Evolutionary conservation across 768 basidiomycete genomes (phyloP), one percentile per base, ranked within the genome.

Genomic region (Kwoniella shandongensis): DNA sequence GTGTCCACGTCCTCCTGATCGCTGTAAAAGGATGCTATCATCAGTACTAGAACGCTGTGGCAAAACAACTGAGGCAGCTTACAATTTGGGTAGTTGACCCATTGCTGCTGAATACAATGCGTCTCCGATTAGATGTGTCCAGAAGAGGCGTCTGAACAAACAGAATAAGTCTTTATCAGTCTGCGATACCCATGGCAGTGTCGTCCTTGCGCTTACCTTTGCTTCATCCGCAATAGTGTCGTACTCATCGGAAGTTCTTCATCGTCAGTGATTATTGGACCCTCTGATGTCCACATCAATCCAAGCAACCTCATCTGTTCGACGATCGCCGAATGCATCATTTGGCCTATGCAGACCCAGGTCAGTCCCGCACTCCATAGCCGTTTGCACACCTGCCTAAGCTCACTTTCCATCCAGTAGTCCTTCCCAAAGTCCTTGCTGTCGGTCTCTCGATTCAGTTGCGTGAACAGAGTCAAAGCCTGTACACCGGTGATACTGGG

Each of bases 401-500:
- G 44, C 62, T 44, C 45, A 69, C 67, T 54, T 39, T 65, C 46
- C 23, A 69, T 54, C 42, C 39, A 60, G 22, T 60, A 42, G 22
- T 54, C 67, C 42, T 51, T 51, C 2, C 48, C 61, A 15, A 51
- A 18, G 15, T 48, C 35, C 18, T 53, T 59, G 20, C 59, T 25
- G 44, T 65, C 60, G 3, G 54, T 56, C 58, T 63, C 57, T 29
- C 60, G 54, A 40, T 42, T 20, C 48, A 65, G 20, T 27, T 60
- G 64, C n/a, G 32, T 57, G 26, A 58, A 69, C 40, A 65, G 35
- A 1, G 57, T 45, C 48, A 69, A 27, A 15, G 67, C 67, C 40
- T 65, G 64, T 26, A 65, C 42, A 13, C 67, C 67, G 3, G 63
- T 69, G 25, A 65, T 44, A 25, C 54, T 57, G 15, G 67, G 67